These are phyloP conservation scores for Scedosporium aurantiacum DNA, from an alignment of 2,329 filamentous ascomycete genomes.

Conservation along the genomic window DNA sequence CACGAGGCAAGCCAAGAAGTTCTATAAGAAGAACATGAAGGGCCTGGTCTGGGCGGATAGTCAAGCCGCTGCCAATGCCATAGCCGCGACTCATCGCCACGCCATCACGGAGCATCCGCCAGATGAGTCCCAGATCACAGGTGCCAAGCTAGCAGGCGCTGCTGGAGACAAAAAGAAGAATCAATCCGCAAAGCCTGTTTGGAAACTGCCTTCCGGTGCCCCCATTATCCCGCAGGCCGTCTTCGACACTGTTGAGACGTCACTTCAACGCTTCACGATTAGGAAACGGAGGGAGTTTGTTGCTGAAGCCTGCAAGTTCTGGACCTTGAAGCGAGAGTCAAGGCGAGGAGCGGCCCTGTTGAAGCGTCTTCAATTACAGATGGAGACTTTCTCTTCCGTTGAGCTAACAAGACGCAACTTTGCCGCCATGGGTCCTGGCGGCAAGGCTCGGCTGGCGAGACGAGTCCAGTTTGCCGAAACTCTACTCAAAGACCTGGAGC, in stretches of 20 bases:
- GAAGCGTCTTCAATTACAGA: slow-evolving; percentile 85
- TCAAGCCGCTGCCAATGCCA: slow-evolving; percentile 67
- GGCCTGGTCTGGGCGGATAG: slow-evolving; percentile 87
- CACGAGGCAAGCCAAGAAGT: slow-evolving; percentile 72
- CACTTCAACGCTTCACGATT: slow-evolving; percentile 67
- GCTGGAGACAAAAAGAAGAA: slow-evolving; percentile 69
- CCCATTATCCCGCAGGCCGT: slow-evolving; percentile 87
- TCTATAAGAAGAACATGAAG: slow-evolving; percentile 82
- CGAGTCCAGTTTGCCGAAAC: slow-evolving; percentile 81
- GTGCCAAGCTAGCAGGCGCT: slow-evolving; percentile 66
- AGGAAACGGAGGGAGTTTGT: slow-evolving; percentile 87
- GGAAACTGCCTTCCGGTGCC: slow-evolving; percentile 89
- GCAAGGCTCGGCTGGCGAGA: slow-evolving; percentile 63
- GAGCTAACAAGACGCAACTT: slow-evolving; percentile 94
- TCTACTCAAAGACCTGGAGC: slow-evolving; percentile 65
- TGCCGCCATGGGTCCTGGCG: slow-evolving; percentile 81
- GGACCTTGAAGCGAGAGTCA: slow-evolving; percentile 92
- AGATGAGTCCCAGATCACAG: slow-evolving; percentile 75
- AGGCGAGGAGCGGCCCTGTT: slow-evolving; percentile 82
- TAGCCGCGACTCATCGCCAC: slow-evolving; percentile 61
- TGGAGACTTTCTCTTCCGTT: slow-evolving; percentile 96
- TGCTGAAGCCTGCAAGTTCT: slow-evolving; percentile 89
- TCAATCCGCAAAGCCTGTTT: slow-evolving; percentile 56
- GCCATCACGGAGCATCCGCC: slow-evolving; percentile 56
- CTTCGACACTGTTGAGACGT: slow-evolving; percentile 73